phyloP scores from a whole-genome alignment of 768 basidiomycete species.

The Amylocystis lapponica region DNA sequence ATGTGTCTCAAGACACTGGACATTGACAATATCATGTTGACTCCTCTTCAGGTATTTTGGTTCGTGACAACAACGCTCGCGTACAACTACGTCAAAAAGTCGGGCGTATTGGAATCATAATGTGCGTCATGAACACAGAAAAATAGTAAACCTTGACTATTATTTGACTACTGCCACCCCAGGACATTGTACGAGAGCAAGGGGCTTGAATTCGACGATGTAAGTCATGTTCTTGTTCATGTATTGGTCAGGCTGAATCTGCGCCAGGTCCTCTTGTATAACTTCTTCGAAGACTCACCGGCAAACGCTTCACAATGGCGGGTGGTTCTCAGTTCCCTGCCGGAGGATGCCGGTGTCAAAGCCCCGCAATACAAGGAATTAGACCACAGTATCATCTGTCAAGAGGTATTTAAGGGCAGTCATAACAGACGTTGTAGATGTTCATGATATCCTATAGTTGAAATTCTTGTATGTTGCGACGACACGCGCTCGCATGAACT shows the following conservation, averaged over 20 bases:
- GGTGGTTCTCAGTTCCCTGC: conserved; percentile 41
- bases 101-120: conserved; percentile 49
- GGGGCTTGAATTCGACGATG: conserved; percentile 64
- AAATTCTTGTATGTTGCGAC: conserved; percentile 69
- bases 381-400: conserved; percentile 50
- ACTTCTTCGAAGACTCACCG: conserved; percentile 67
- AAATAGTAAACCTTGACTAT: background rate
- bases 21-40: too few relatives aligned
- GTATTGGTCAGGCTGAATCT: background rate
- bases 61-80: conserved; percentile 52
- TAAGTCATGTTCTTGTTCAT: conserved; percentile 18
- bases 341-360: conserved; percentile 14
- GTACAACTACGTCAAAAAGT: conserved; percentile 43
- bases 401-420: too few relatives aligned
- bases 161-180: background rate
- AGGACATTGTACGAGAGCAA: conserved; percentile 59
- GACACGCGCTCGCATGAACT: conserved; percentile 60
- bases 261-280: conserved; percentile 60
- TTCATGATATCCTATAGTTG: conserved; percentile 33
- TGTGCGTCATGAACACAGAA: too few relatives aligned
- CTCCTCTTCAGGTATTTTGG: conserved; percentile 58
- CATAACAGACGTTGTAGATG: conserved; percentile 1
- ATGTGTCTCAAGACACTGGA: too few relatives aligned
- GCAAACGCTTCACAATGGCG: conserved; percentile 52
- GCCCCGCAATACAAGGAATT: conserved; percentile 46